Conservation (phyloP, 345 rosid species). For the Heritiera fomes region DNA sequence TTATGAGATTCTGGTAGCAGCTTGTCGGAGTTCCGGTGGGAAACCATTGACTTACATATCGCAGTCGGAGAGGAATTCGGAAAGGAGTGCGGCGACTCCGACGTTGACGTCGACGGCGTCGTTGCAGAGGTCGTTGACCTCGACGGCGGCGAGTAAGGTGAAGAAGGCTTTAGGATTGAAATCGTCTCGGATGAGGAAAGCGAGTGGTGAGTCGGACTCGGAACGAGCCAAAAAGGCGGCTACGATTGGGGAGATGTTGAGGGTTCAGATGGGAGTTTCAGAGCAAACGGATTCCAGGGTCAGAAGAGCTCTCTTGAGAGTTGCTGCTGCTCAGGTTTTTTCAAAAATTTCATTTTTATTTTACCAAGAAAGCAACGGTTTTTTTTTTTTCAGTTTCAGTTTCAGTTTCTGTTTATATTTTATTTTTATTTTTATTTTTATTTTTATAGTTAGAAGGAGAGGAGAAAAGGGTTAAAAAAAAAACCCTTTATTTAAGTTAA, state of each 20-base stretch:
- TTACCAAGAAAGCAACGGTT: neutral
- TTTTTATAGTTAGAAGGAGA: neutral
- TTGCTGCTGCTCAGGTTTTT: constrained; percentile 85
- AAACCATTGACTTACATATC: constrained; percentile 72
- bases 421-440: too few species aligned
- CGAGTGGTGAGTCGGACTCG: constrained; percentile 38
- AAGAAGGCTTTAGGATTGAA: constrained; percentile 93
- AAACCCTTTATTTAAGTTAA: neutral
- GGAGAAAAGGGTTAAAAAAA: neutral
- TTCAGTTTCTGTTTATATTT: neutral
- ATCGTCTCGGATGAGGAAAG: constrained; percentile 38
- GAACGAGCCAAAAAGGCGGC: constrained; percentile 51
- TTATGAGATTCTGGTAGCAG: constrained; percentile 84
- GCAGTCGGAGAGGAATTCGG: constrained; percentile 44
- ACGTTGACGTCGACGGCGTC: constrained; percentile 35
- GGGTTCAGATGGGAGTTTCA: constrained; percentile 76
- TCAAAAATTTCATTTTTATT: neutral
- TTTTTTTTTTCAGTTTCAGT: neutral
- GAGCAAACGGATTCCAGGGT: constrained; percentile 88
- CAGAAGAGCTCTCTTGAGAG: constrained; percentile 76
- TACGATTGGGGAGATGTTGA: constrained; percentile 80
- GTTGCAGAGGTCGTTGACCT: constrained; percentile 79
- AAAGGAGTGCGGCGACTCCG: constrained; percentile 18
- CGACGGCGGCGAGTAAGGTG: constrained; percentile 84
- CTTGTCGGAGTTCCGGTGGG: constrained; percentile 69